Evolutionary conservation across 371 early-diverging fungal species (phyloP).

Genomic region (Haplosporangium sp.): DNA sequence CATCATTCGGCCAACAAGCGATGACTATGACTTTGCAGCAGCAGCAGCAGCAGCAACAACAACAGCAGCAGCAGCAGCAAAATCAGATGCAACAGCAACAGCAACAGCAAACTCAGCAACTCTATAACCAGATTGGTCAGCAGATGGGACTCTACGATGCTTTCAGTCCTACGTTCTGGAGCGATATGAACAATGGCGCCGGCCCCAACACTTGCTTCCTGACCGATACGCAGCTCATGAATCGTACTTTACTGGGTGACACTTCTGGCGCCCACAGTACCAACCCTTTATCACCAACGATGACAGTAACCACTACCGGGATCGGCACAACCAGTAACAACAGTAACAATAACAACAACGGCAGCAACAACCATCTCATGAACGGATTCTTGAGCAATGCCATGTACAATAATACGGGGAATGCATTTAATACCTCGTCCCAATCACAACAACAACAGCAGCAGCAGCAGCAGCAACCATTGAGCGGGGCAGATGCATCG

Average conservation of each 20-base stretch:
- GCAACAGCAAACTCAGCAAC: constrained; percentile 30
- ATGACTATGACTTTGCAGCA: constrained; percentile 44
- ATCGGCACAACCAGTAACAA: constrained; percentile 8
- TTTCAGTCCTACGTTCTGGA: constrained; percentile 38
- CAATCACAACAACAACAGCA: constrained; percentile 21
- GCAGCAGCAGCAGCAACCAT: background rate
- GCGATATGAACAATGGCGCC: constrained; percentile 19
- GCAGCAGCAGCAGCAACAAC: constrained; percentile 33
- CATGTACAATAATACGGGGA: constrained; percentile 18
- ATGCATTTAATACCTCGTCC: background rate
- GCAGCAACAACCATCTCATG: background rate
- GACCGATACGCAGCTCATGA: constrained; percentile 22
- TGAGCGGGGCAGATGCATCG: constrained; percentile 6
- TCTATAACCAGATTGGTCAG: constrained; percentile 45
- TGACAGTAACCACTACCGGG: background rate
- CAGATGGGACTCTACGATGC: constrained; percentile 41
- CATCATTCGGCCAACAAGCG: constrained; percentile 26
- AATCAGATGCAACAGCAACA: constrained; percentile 30
- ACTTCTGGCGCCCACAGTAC: background rate
- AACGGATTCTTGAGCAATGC: constrained; percentile 4
- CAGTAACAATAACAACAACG: constrained; percentile 1
- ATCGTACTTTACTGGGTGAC: constrained; percentile 1
- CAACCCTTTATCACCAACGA: constrained; percentile 5
- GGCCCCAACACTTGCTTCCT: constrained; percentile 29
- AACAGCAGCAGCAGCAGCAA: constrained; percentile 29